These are phyloP conservation scores for Termitomyces sp. DNA, from an alignment of 768 basidiomycete species.

Conservation along the genomic window DNA sequence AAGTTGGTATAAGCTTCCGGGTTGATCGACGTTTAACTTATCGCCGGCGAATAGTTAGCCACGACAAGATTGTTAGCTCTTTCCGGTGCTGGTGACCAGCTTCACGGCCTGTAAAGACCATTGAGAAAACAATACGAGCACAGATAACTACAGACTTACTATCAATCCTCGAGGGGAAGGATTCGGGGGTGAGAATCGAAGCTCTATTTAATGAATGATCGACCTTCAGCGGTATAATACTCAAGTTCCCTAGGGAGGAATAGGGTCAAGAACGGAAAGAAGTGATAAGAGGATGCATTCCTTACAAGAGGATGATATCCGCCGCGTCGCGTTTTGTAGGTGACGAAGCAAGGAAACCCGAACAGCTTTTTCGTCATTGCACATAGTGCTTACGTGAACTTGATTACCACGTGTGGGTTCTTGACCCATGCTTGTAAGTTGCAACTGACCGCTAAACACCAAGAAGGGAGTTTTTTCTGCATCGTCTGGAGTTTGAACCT, in stretches of 20 bases:
- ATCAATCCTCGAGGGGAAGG: background rate
- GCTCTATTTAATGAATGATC: background rate
- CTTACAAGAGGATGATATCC: background rate
- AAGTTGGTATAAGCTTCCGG: background rate
- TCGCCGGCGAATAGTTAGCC: background rate
- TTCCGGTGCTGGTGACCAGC: background rate
- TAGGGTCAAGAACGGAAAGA: background rate
- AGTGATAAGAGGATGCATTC: background rate
- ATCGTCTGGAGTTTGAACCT: background rate
- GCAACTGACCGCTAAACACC: too few relatives aligned
- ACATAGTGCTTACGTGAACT: conserved; percentile 12
- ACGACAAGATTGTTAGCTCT: background rate
- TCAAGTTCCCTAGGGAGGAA: background rate
- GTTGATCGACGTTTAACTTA: background rate
- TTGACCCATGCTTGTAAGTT: too few relatives aligned
- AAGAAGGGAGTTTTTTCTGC: too few relatives aligned
- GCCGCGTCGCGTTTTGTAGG: background rate
- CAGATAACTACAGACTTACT: background rate
- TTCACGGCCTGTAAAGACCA: background rate
- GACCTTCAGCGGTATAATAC: background rate
- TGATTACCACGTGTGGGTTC: conserved; percentile 3
- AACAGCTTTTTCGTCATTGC: conserved; percentile 10
- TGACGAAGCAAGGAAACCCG: background rate
- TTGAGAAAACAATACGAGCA: background rate
- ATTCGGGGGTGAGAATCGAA: background rate